Base-by-base conservation (phyloP, 139 green algal genomes). In the Pseudopediastrum boryanum region DNA sequence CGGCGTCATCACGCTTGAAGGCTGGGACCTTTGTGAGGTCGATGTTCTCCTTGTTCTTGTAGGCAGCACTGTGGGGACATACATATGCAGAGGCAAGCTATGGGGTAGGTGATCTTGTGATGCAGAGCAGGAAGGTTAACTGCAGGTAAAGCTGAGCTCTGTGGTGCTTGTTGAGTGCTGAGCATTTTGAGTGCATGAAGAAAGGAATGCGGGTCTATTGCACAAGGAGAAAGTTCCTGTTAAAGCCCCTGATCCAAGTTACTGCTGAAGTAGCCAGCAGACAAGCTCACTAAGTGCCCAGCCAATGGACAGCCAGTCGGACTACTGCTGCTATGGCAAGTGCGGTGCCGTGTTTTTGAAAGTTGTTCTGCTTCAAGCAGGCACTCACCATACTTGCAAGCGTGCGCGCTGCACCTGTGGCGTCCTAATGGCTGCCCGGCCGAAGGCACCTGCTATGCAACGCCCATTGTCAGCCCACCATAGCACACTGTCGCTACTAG, bases 41-140 rank as follows among this genome's bases (percentile, higher is more conserved):
- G 39, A 89, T 85, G 69, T 89, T 91, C 75, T 91, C 87, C 82
- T 74, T 78, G 87, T 91, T 89, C 84, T 87, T 85, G 80, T 79
- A 91, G 1, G 87, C 89, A 27, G 82, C 76, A 80, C 87, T 91
- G 87, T 44, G 42, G 10, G 38, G 25, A 61, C 38, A 25, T 36
- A 38, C 5, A 29, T 44, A 12, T 59, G 4, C 65, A 83, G 29
- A 81, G 59, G 31, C 38, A 71, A 43, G n/a, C 2, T 31, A 59
- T 23, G 16, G 10, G 25, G 16, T 21, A 72, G 50, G 63, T 23
- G 13, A 72, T 44, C 6, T 10, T 58, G 66, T 16, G 46, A 33
- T 63, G 68, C 63, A 52, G n/a, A n/a, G n/a, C n/a, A n/a, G n/a
- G n/a, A n/a, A n/a, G n/a, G n/a, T n/a, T n/a, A n/a, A n/a, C n/a